Conservation (phyloP, 352 stramenopile species). For the Elongisporangium prolatum region DNA sequence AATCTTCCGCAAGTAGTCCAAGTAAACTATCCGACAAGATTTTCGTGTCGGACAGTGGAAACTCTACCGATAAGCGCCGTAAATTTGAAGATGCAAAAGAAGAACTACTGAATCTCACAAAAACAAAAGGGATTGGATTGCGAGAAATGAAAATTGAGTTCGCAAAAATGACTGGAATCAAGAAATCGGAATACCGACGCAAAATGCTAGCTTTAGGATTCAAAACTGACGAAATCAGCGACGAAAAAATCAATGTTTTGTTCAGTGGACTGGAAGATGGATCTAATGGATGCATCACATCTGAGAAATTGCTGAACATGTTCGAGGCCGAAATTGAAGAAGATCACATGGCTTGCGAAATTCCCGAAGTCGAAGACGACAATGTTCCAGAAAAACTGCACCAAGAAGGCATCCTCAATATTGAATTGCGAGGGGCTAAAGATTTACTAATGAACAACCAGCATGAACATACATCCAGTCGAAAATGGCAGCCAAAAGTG, state of each 20-base stretch:
- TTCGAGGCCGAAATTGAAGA: slow-evolving; percentile 73
- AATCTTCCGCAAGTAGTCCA: slow-evolving; percentile 17
- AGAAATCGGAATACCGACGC: slow-evolving; percentile 49
- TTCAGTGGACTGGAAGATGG: slow-evolving; percentile 45
- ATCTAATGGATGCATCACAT: slow-evolving; percentile 34
- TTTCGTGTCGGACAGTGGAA: slow-evolving; percentile 23
- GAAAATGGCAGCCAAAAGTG: slow-evolving; percentile 22
- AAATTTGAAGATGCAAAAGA: slow-evolving; percentile 75
- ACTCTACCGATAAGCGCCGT: slow-evolving; percentile 35
- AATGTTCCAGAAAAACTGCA: slow-evolving; percentile 61
- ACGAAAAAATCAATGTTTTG: slow-evolving; percentile 65
- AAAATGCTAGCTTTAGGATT: slow-evolving; percentile 66
- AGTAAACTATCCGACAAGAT: slow-evolving; percentile 28
- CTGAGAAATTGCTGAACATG: slow-evolving; percentile 45
- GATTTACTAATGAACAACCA: slow-evolving; percentile 30
- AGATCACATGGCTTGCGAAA: slow-evolving; percentile 63
- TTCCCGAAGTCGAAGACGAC: slow-evolving; percentile 78
- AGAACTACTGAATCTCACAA: slow-evolving; percentile 56
- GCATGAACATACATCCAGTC: slow-evolving; percentile 3
- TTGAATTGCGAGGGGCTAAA: slow-evolving; percentile 53
- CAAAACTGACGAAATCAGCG: slow-evolving; percentile 57
- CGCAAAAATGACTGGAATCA: slow-evolving; percentile 36
- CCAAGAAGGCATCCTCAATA: slow-evolving; percentile 58
- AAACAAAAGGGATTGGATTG: slow-evolving; percentile 58
- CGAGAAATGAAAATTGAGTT: slow-evolving; percentile 69